Evolutionary conservation across 2,329 filamentous ascomycete genomes (phyloP).

Genomic region (Thelonectria rubi): DNA sequence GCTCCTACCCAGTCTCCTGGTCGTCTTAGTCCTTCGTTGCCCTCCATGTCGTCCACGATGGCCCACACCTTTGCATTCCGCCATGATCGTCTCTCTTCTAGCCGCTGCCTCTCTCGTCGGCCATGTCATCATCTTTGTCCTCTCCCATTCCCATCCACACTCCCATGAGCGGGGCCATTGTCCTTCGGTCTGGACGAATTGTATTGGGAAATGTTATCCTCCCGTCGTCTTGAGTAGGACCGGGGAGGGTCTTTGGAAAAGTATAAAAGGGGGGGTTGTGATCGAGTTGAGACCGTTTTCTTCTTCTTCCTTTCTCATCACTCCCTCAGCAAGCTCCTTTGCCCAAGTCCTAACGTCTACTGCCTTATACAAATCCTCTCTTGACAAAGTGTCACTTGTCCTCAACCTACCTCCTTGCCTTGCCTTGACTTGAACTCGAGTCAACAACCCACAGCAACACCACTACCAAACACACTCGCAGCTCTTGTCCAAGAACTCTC

Average conservation of each 20-base stretch:
- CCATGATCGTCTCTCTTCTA: slow-evolving; percentile 46
- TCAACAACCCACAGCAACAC: slow-evolving; percentile 18
- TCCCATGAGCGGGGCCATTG: slow-evolving; percentile 54
- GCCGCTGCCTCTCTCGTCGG: slow-evolving; percentile 41
- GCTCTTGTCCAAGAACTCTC: slow-evolving; percentile 19
- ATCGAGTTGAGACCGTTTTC: slow-evolving; percentile 53
- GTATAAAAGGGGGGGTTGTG: slow-evolving; percentile 70
- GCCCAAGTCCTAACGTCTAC: slow-evolving; percentile 32
- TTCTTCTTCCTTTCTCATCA: slow-evolving; percentile 64
- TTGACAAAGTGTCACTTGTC: slow-evolving; percentile 32
- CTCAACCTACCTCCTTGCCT: slow-evolving; percentile 21
- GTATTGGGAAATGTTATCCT: slow-evolving; percentile 55
- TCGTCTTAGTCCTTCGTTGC: slow-evolving; percentile 24
- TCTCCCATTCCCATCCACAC: slow-evolving; percentile 41
- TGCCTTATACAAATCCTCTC: slow-evolving; percentile 33
- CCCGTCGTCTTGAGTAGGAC: slow-evolving; percentile 47
- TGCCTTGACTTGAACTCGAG: slow-evolving; percentile 30
- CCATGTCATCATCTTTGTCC: slow-evolving; percentile 48
- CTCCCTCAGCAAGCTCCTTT: slow-evolving; percentile 33
- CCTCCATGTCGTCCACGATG: slow-evolving; percentile 43
- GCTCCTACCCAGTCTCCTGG: slow-evolving; percentile 42
- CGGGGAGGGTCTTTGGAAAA: slow-evolving; percentile 54
- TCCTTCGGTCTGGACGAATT: slow-evolving; percentile 52
- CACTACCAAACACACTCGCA: slow-evolving; percentile 16
- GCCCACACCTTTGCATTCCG: slow-evolving; percentile 48